A percentile compares a stretch with the other conserved stretches of the same genome.
Conservation (phyloP, 1,139 yeast species). For the Magnusiomyces clavatus region DNA sequence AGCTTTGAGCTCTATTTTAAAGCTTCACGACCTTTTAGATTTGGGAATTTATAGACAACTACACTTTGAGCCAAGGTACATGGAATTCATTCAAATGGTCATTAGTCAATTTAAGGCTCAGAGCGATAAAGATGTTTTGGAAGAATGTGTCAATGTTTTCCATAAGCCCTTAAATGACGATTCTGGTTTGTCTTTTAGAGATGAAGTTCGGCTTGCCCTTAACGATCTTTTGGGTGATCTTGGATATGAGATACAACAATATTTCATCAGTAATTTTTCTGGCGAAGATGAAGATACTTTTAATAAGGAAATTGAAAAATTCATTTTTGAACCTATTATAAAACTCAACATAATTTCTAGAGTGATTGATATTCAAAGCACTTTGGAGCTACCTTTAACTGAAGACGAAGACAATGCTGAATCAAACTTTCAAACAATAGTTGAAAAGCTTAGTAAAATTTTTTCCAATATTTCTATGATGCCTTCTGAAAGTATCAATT, state of each 20-base stretch:
- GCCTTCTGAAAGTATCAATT: conserved; percentile 3
- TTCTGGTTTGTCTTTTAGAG: conserved; percentile 15
- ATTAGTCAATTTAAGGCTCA: conserved; percentile 22
- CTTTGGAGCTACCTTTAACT: conserved; percentile 15
- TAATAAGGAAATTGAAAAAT: conserved; percentile 5
- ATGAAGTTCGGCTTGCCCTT: conserved; percentile 14
- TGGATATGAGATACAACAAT: conserved; percentile 12
- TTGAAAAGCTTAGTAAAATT: conserved; percentile 8
- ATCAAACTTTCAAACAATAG: conserved; percentile 1
- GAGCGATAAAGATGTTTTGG: conserved; percentile 14
- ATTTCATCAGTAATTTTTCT: background rate
- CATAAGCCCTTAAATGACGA: conserved; percentile 16
- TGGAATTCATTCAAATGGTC: conserved; percentile 19
- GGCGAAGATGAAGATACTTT: conserved; percentile 11
- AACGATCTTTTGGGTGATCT: conserved; percentile 19
- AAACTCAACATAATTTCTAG: conserved; percentile 17
- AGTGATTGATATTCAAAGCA: conserved; percentile 16
- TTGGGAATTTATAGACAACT: conserved; percentile 22
- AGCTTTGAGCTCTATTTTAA: conserved; percentile 22
- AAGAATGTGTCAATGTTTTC: conserved; percentile 20
- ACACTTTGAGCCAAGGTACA: conserved; percentile 23
- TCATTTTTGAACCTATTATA: conserved; percentile 15
- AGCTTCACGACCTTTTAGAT: conserved; percentile 25
- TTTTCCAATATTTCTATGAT: conserved; percentile 9
- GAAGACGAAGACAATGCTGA: conserved; percentile 11